phyloP scores from a whole-genome alignment of 768 basidiomycete genomes.

The Boletellus ananiceps region DNA sequence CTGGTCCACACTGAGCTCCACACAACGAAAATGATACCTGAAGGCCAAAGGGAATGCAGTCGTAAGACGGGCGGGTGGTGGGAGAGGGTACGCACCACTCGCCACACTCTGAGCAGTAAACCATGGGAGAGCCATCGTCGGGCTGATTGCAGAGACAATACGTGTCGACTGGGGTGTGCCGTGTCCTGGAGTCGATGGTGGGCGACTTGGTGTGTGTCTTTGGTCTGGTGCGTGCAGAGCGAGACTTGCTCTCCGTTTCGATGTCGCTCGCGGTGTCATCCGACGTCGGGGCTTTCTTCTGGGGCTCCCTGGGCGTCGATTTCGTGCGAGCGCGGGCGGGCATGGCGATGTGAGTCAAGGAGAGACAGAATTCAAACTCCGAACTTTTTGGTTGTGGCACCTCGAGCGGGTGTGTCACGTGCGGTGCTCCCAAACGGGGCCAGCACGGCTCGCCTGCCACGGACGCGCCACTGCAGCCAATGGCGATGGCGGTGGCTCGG shows the following conservation, averaged over 20 bases:
- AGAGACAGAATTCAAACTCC: conserved; percentile 32
- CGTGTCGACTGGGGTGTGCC: conserved; percentile 17
- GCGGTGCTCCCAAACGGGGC: conserved; percentile 12
- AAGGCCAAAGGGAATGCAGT: not conserved
- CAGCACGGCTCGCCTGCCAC: conserved; percentile 2
- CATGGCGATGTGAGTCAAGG: conserved; percentile 32
- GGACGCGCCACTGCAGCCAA: not conserved
- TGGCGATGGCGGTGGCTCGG: not conserved
- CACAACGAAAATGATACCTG: conserved; percentile 85
- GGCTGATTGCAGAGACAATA: conserved; percentile 61
- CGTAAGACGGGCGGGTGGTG: conserved; percentile 3
- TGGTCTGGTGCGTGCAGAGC: conserved; percentile 18
- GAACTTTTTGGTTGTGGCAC: conserved; percentile 24
- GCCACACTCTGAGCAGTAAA: conserved; percentile 63
- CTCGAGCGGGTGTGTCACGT: conserved; percentile 8
- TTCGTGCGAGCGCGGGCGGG: conserved; percentile 45
- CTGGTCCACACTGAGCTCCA: conserved; percentile 54
- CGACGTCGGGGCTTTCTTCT: conserved; percentile 15
- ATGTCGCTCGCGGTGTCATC: conserved; percentile 23
- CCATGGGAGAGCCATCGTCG: conserved; percentile 81
- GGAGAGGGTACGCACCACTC: conserved; percentile 54
- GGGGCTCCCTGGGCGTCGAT: conserved; percentile 24
- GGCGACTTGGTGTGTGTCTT: conserved; percentile 16
- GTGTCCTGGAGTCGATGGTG: conserved; percentile 13
- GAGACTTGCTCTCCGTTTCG: conserved; percentile 30